phyloP scores from a whole-genome alignment of 2,329 filamentous ascomycete species.

The Rhinocladiella mackenziei region DNA sequence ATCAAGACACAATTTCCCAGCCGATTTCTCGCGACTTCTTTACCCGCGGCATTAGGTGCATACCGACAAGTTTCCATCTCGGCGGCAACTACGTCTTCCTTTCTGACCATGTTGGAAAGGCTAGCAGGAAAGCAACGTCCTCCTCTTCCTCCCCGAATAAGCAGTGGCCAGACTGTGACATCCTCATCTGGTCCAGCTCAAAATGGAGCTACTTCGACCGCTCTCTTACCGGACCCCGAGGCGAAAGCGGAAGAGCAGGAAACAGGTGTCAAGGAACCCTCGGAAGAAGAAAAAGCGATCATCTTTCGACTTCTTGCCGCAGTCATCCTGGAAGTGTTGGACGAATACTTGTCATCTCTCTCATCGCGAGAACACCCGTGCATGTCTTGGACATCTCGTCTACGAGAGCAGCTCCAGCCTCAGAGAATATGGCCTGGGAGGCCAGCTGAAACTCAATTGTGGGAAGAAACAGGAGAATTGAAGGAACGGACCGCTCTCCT shows the following conservation, averaged over 20 bases:
- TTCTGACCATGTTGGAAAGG: slow-evolving; percentile 56
- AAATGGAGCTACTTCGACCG: slow-evolving; percentile 31
- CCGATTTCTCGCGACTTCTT: slow-evolving; percentile 60
- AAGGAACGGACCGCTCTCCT: slow-evolving; percentile 53
- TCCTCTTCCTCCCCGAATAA: slow-evolving; percentile 55
- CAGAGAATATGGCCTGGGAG: slow-evolving; percentile 48
- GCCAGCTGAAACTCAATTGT: slow-evolving; percentile 49
- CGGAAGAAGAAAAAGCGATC: slow-evolving; percentile 49
- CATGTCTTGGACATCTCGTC: slow-evolving; percentile 46
- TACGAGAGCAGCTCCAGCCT: slow-evolving; percentile 57
- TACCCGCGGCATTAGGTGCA: slow-evolving; percentile 58
- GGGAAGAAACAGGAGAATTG: slow-evolving; percentile 47
- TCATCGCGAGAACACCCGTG: slow-evolving; percentile 14
- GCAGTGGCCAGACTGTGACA: too few relatives aligned
- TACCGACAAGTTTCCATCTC: slow-evolving; percentile 54
- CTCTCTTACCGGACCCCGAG: slow-evolving; percentile 54
- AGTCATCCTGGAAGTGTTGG: slow-evolving; percentile 58
- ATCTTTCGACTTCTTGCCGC: slow-evolving; percentile 57
- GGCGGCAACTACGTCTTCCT: slow-evolving; percentile 54
- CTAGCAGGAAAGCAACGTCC: slow-evolving; percentile 57
- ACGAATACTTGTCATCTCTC: slow-evolving; percentile 48
- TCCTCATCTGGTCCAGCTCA: slow-evolving; percentile 32
- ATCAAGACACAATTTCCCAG: slow-evolving; percentile 63
- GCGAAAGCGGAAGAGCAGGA: slow-evolving; percentile 51
- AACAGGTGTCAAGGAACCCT: slow-evolving; percentile 40